phyloP scores from a whole-genome alignment of 2,329 filamentous ascomycete species.

The Chalaropsis thielavioides region DNA sequence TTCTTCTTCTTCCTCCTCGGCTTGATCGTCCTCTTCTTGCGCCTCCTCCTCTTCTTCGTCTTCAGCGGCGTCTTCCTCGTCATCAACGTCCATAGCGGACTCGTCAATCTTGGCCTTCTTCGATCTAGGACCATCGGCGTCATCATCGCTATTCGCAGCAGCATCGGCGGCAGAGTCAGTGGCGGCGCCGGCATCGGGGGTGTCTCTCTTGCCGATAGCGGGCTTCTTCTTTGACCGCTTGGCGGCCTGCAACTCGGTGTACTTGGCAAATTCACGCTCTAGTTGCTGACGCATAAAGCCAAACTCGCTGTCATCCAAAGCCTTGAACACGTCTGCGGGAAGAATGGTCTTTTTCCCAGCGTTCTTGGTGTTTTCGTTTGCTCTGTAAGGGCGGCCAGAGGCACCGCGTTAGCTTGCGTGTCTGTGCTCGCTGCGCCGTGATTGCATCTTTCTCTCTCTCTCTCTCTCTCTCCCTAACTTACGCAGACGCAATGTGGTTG shows the following conservation, averaged over 20 bases:
- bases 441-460: too few relatives aligned
- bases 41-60: conserved; percentile 36
- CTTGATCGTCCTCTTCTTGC: conserved; percentile 26
- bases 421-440: background rate
- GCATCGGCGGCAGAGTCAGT: conserved; percentile 27
- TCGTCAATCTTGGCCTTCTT: conserved; percentile 37
- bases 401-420: background rate
- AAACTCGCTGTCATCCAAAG: conserved; percentile 63
- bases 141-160: conserved; percentile 23
- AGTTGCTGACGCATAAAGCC: conserved; percentile 53
- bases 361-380: conserved; percentile 53
- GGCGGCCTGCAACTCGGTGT: conserved; percentile 56
- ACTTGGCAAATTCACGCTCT: conserved; percentile 64
- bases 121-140: conserved; percentile 23
- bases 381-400: conserved; percentile 32
- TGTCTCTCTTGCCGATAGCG: conserved; percentile 56
- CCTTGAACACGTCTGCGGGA: conserved; percentile 61
- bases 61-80: conserved; percentile 29
- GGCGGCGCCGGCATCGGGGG: conserved; percentile 24
- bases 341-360: conserved; percentile 66
- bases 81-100: conserved; percentile 25
- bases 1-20: conserved; percentile 24
- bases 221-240: conserved; percentile 57
- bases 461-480: conserved; percentile 27
- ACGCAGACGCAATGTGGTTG: conserved; percentile 64